Percentiles rank a stretch among this genome's conserved stretches.
phyloP scores from a whole-genome alignment of 768 basidiomycete genomes.

The Neoboletus brunneissimus region DNA sequence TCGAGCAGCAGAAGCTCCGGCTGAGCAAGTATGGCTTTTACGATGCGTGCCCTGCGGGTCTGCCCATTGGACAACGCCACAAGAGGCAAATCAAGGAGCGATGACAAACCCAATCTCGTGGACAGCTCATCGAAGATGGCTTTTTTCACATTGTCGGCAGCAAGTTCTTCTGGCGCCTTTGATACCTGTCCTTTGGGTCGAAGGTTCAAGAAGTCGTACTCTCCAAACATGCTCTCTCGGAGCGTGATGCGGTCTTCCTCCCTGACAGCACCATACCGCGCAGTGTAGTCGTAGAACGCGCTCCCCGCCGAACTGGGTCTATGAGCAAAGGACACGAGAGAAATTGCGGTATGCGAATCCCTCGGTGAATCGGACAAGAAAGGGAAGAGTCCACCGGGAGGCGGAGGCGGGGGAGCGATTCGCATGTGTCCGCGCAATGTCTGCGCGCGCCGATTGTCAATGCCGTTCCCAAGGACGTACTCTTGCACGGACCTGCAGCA shows the following conservation, averaged over 20 bases:
- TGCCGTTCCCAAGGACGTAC: background rate
- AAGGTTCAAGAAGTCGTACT: constrained; percentile 39
- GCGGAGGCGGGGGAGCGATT: constrained; percentile 57
- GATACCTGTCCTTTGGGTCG: constrained; percentile 20
- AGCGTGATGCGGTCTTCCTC: constrained; percentile 83
- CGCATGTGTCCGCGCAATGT: constrained; percentile 70
- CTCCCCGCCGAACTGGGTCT: constrained; percentile 54
- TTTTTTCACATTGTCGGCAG: constrained; percentile 27
- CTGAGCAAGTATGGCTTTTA: constrained; percentile 65
- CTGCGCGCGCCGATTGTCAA: constrained; percentile 32
- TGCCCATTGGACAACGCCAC: constrained; percentile 91
- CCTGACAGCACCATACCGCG: constrained; percentile 83
- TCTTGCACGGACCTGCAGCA: constrained; percentile 55
- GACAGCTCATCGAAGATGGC: constrained; percentile 53
- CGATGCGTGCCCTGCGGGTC: constrained; percentile 80
- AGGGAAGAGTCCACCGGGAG: constrained; percentile 76
- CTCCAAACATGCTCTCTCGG: constrained; percentile 63
- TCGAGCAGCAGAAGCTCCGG: constrained; percentile 84
- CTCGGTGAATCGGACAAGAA: constrained; percentile 46
- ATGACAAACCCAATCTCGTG: constrained; percentile 51
- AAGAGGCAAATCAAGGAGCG: constrained; percentile 77
- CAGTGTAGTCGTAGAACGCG: constrained; percentile 90
- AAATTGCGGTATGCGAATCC: constrained; percentile 51
- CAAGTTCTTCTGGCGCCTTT: constrained; percentile 25
- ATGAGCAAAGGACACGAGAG: constrained; percentile 67